phyloP scores from a whole-genome alignment of 345 rosid genomes.

The Populus euphratica region DNA sequence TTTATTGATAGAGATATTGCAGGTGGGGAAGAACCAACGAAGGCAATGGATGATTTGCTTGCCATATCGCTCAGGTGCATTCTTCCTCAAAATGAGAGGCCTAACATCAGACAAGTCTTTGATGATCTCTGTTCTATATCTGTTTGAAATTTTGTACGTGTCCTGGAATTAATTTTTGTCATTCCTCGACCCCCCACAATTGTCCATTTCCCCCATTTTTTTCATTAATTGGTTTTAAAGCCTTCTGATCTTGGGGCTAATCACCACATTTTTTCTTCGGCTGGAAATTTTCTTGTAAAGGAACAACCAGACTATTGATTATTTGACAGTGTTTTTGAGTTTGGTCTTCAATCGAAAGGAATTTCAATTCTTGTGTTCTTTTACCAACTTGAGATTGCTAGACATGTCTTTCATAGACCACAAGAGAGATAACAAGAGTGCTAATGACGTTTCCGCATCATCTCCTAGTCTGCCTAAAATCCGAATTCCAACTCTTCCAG shows the following conservation, averaged over 20 bases:
- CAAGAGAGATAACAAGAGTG: background rate
- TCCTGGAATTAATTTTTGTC: constrained; percentile 48
- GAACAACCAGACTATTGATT: constrained; percentile 40
- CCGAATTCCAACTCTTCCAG: too few species aligned
- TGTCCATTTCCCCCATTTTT: constrained; percentile 21
- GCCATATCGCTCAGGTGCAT: constrained; percentile 73
- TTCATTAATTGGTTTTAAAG: constrained; percentile 38
- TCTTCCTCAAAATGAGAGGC: constrained; percentile 79
- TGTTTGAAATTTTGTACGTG: constrained; percentile 56
- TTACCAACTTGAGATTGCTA: background rate
- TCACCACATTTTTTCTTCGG: constrained; percentile 22
- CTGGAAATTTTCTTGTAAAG: constrained; percentile 45
- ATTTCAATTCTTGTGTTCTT: constrained; percentile 11
- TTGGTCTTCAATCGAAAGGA: constrained; percentile 15
- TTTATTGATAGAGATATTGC: constrained; percentile 86
- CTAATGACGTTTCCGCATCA: background rate
- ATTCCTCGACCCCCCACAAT: constrained; percentile 43
- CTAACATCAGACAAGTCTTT: constrained; percentile 83
- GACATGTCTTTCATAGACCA: too few species aligned
- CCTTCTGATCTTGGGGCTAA: constrained; percentile 42
- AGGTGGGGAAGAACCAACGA: constrained; percentile 68
- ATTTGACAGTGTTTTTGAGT: constrained; percentile 33
- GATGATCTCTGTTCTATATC: constrained; percentile 68
- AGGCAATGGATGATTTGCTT: constrained; percentile 87
- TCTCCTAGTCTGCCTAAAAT: background rate